Percentiles rank a stretch among this genome's conserved stretches.
phyloP scores from a whole-genome alignment of 352 stramenopile genomes.

The Aphanomyces cochlioides region DNA sequence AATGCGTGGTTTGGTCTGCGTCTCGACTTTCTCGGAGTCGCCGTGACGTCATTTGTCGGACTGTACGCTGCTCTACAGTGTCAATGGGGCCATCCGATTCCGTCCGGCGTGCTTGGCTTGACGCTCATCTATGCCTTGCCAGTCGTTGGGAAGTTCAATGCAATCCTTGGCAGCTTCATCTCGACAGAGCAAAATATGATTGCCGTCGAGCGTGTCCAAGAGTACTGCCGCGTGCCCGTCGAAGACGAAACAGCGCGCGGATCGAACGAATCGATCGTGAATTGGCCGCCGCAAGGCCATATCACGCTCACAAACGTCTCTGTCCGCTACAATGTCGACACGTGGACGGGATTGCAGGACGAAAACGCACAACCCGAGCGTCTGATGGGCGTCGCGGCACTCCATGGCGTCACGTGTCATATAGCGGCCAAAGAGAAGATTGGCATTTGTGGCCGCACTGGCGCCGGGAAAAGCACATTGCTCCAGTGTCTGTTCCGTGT shows the following conservation, averaged over 20 bases:
- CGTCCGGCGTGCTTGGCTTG: slow-evolving; percentile 75
- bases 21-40: slow-evolving; percentile 77
- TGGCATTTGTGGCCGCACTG: slow-evolving; percentile 84
- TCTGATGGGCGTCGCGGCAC: slow-evolving; percentile 28
- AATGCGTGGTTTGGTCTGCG: slow-evolving; percentile 80
- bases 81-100: slow-evolving; percentile 47
- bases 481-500: slow-evolving; percentile 76
- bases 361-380: slow-evolving; percentile 16
- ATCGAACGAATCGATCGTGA: slow-evolving; percentile 2
- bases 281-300: slow-evolving; percentile 48
- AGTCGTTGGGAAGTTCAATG: slow-evolving; percentile 85
- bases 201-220: slow-evolving; percentile 83
- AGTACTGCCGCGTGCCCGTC: slow-evolving; percentile 60
- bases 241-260: slow-evolving; percentile 37
- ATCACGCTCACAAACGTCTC: slow-evolving; percentile 54
- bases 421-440: slow-evolving; percentile 60
- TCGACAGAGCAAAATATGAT: slow-evolving; percentile 91
- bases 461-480: slow-evolving; percentile 88
- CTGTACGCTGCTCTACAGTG: slow-evolving; percentile 75
- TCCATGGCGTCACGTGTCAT: slow-evolving; percentile 45
- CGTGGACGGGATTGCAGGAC: neutral
- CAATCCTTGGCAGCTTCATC: slow-evolving; percentile 76
- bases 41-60: slow-evolving; percentile 76
- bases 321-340: slow-evolving; percentile 41
- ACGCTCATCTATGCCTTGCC: slow-evolving; percentile 88